Base-by-base conservation (phyloP, 2,329 filamentous ascomycete genomes). In the Microascus cirrosus region DNA sequence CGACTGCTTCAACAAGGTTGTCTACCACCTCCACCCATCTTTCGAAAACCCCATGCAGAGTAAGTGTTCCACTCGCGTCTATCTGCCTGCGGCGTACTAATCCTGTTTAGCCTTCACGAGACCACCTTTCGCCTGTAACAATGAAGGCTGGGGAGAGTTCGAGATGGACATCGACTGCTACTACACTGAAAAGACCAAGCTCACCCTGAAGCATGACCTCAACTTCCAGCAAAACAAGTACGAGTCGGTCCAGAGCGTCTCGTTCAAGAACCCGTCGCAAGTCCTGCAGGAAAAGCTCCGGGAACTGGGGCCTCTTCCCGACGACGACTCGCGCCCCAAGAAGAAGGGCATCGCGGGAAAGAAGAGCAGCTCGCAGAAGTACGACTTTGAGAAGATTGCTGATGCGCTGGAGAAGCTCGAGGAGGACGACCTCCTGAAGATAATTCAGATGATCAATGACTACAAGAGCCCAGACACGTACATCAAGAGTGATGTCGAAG, bases 91-190 rank as follows among this genome's bases (percentile, higher is more conserved):
- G 12, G 51, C 18, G 58, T 61, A 60, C 62, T 66, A 55, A 66
- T 53, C 18, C 13, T 22, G 22, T n/a, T 22, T n/a, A 94, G 89
- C 83, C 25, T 87, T 96, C 76, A 86, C 85, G 68, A 86, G 88
- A 63, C 83, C 91, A 0, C 94, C 94, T 0, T 99, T 97, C 76
- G 81, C 81, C 63, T 95, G 95, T 72, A 79, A 84, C 62, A 95
- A 99, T 73, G 89, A 96, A 74, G 94, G 94, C 64, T 99, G 94
- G 94, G 94, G 94, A 67, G 94, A 97, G 75, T 99, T 99, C 70
- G 94, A 97, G 70, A 93, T 99, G 85, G 80, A 78, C 54, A 94
- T 97, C 67, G 84, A 89, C 61, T 81, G 95, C 64, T 87, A 85
- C 68, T 89, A 87, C 51, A 85, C 87, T 34, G 90, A 94, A 73